Conservation (phyloP, 768 basidiomycete species). For the Trametes elegans region DNA sequence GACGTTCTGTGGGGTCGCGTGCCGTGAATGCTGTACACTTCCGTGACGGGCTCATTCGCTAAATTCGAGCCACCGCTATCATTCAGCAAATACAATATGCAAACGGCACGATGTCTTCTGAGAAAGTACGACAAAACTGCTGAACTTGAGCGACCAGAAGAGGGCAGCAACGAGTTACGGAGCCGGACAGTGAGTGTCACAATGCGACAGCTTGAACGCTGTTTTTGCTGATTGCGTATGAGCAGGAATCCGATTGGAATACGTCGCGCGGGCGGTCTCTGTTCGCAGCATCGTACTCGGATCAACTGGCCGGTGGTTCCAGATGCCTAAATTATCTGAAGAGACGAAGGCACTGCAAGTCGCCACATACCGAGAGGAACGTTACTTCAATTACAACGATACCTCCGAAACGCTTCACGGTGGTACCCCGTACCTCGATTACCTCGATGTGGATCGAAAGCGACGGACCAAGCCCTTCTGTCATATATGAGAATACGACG, state of each 20-base stretch:
- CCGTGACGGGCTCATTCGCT: too few relatives aligned
- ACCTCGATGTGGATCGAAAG: not conserved
- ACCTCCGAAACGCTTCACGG: not conserved
- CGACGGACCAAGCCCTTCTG: not conserved
- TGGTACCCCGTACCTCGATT: not conserved
- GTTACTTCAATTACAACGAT: slow-evolving; percentile 12
- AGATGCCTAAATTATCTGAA: slow-evolving; percentile 5
- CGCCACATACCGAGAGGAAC: not conserved
- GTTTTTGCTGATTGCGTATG: too few relatives aligned
- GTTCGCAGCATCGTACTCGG: not conserved
- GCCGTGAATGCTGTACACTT: too few relatives aligned
- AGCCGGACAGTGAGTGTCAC: too few relatives aligned
- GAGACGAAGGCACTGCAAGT: not conserved
- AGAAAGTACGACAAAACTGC: too few relatives aligned
- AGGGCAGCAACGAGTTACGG: too few relatives aligned
- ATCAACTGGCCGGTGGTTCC: not conserved
- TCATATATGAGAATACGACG: slow-evolving; percentile 15
- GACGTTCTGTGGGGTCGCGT: not conserved
- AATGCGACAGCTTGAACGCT: too few relatives aligned
- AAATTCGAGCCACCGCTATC: too few relatives aligned
- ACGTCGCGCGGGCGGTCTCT: slow-evolving; percentile 1
- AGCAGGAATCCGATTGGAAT: too few relatives aligned
- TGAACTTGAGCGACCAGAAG: too few relatives aligned
- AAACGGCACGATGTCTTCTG: too few relatives aligned
- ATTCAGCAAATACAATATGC: too few relatives aligned